These are phyloP conservation scores for Globisporangium cederbergense DNA, from an alignment of 352 stramenopile species.

Conservation along the genomic window DNA sequence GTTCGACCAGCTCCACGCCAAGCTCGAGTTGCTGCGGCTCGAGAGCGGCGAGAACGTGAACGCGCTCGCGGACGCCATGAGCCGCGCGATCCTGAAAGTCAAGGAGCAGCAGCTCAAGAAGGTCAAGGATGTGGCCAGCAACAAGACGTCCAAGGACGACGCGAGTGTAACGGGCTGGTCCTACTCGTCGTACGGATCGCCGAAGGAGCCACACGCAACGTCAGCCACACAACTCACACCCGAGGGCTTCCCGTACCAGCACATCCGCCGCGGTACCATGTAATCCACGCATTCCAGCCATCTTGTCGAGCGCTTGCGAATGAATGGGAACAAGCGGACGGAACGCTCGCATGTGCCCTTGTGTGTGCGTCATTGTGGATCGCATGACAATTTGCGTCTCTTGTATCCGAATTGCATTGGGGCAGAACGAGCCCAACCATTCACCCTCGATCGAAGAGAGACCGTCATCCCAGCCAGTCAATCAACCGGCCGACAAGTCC, in stretches of 20 bases:
- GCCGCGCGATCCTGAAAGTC: slow-evolving; percentile 36
- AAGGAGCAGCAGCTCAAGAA: slow-evolving; percentile 61
- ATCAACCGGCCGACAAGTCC: neutral
- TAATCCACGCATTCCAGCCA: slow-evolving; percentile 23
- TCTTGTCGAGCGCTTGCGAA: neutral
- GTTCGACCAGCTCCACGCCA: slow-evolving; percentile 64
- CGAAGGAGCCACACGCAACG: slow-evolving; percentile 14
- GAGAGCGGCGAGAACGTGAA: slow-evolving; percentile 61
- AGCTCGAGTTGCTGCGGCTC: slow-evolving; percentile 53
- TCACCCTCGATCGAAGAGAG: neutral
- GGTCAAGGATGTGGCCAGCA: slow-evolving; percentile 26
- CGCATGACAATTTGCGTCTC: neutral
- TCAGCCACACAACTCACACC: slow-evolving; percentile 37
- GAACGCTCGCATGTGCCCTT: neutral
- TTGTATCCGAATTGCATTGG: neutral
- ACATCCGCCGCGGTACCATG: slow-evolving; percentile 76
- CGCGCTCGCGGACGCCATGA: slow-evolving; percentile 54
- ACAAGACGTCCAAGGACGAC: slow-evolving; percentile 62
- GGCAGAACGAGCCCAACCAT: neutral
- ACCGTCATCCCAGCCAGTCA: neutral
- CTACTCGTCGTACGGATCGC: slow-evolving; percentile 24
- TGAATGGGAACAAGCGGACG: neutral
- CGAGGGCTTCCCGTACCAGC: slow-evolving; percentile 57
- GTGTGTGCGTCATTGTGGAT: neutral
- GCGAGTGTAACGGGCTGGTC: slow-evolving; percentile 43